Evolutionary conservation across 2,329 filamentous ascomycete genomes (phyloP).

Genomic region (Aspergillus persii): DNA sequence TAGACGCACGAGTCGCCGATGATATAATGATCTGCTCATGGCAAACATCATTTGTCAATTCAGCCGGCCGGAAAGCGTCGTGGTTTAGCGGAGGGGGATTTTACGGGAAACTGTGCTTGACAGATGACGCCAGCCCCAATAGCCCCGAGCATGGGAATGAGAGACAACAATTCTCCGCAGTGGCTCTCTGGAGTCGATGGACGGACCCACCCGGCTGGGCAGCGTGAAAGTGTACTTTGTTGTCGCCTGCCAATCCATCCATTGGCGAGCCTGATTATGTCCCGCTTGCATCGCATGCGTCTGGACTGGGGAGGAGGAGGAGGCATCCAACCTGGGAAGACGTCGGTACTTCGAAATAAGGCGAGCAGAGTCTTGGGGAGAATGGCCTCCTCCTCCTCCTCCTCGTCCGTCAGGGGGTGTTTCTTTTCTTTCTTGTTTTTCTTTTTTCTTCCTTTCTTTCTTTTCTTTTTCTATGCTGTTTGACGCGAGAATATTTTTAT

Average conservation of each 20-base stretch:
- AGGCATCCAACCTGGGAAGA: neutral
- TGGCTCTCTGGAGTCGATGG: slow-evolving; percentile 10
- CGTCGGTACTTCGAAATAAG: neutral
- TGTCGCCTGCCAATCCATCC: neutral
- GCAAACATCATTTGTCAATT: neutral
- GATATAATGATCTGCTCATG: neutral
- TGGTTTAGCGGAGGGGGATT: neutral
- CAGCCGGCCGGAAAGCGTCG: neutral
- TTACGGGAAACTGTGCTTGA: slow-evolving; percentile 6
- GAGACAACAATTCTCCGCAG: slow-evolving; percentile 23
- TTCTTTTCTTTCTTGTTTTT: neutral
- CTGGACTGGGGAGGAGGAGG: neutral
- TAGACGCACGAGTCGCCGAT: neutral
- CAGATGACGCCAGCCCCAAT: slow-evolving; percentile 17
- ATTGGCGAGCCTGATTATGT: neutral
- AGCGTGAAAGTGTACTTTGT: neutral
- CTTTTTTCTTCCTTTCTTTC: neutral
- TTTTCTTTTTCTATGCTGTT: neutral
- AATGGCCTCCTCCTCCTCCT: neutral
- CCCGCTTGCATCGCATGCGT: slow-evolving; percentile 1
- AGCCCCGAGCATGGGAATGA: slow-evolving; percentile 15
- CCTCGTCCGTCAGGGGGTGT: neutral
- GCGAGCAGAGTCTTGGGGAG: neutral
- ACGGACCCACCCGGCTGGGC: slow-evolving; percentile 12
- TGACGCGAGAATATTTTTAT: neutral